A percentile compares a stretch with the other conserved stretches of the same genome.
These are phyloP conservation scores for Rhododendron williamsianum DNA, from an alignment of 148 eudicot genomes.

Conservation along the genomic window DNA sequence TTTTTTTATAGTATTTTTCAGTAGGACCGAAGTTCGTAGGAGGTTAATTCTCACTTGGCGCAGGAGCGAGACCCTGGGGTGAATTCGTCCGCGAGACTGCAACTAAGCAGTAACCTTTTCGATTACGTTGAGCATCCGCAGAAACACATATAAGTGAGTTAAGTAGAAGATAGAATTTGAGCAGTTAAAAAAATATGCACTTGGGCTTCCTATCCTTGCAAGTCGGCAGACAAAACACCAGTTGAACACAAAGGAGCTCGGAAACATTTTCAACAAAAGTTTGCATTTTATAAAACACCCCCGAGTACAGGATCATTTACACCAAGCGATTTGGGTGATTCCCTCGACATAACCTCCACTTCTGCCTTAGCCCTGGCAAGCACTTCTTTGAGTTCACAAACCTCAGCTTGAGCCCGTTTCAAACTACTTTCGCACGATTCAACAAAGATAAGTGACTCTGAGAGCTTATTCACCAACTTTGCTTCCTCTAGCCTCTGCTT, in stretches of 20 bases:
- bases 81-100: too few species aligned
- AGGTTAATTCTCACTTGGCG: too few species aligned
- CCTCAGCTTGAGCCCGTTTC: background rate
- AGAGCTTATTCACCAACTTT: background rate
- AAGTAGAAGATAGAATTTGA: background rate
- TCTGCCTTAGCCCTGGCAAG: conserved; percentile 1
- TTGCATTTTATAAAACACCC: background rate
- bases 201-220: background rate
- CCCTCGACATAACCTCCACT: background rate
- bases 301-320: background rate
- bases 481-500: background rate
- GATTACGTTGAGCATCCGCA: background rate
- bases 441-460: background rate
- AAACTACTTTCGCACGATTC: background rate
- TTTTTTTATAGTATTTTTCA: too few species aligned
- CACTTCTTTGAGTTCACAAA: background rate
- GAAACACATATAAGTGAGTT: background rate
- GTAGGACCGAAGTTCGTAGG: background rate
- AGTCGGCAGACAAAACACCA: background rate
- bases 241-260: background rate
- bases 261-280: background rate
- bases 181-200: background rate
- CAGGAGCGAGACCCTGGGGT: too few species aligned
- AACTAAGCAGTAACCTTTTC: background rate
- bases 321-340: background rate